Percentiles rank a stretch among this genome's conserved stretches.
Conservation (phyloP, 202 grass and related monocot genomes). For the Digitaria exilis region DNA sequence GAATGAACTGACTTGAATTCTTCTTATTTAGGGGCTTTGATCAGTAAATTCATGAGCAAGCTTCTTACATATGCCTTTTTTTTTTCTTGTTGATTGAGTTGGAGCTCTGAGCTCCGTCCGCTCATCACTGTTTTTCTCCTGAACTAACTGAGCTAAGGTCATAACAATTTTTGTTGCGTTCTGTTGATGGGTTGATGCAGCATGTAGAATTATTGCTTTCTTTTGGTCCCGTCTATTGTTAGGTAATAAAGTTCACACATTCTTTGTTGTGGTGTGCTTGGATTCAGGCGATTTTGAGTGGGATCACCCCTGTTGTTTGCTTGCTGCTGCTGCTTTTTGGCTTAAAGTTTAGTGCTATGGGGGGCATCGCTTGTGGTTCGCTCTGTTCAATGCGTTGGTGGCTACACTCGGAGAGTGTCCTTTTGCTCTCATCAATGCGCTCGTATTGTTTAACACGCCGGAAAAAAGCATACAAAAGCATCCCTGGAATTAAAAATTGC, state of each 20-base stretch:
- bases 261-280: slow-evolving; percentile 30
- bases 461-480: neutral
- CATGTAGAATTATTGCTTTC: neutral
- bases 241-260: neutral
- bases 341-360: slow-evolving; percentile 21
- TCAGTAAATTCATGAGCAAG: slow-evolving; percentile 17
- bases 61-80: neutral
- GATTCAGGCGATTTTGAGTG: slow-evolving; percentile 1
- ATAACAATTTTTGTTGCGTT: neutral
- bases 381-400: neutral
- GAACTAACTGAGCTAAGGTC: neutral
- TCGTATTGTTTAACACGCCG: neutral
- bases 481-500: neutral
- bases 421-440: neutral
- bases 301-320: slow-evolving; percentile 34
- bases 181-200: slow-evolving; percentile 3
- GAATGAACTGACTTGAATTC: neutral
- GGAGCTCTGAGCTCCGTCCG: slow-evolving; percentile 2
- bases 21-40: neutral
- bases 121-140: slow-evolving; percentile 10
- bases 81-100: slow-evolving; percentile 5
- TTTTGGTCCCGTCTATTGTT: slow-evolving; percentile 6
- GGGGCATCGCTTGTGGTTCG: slow-evolving; percentile 22
- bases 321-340: slow-evolving; percentile 37
- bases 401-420: neutral